Percentiles rank a stretch among this genome's conserved stretches.
phyloP scores from a whole-genome alignment of 768 basidiomycete species.

The Coprinellus micaceus region DNA sequence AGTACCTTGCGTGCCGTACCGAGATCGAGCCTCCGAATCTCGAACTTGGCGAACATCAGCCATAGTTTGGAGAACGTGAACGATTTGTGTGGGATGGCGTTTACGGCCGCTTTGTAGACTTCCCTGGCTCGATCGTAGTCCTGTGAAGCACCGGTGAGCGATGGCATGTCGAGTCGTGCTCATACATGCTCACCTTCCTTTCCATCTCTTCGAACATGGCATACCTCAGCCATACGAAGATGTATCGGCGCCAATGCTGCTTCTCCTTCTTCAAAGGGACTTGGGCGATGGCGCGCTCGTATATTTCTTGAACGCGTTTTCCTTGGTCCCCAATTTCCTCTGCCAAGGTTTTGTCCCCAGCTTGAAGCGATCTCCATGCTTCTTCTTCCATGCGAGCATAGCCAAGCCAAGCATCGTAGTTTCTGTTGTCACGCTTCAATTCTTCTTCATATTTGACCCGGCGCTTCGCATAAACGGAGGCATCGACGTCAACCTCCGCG shows the following conservation, averaged over 20 bases:
- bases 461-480: conserved; percentile 94
- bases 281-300: conserved; percentile 92
- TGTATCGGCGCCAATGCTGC: conserved; percentile 85
- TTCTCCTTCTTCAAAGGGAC: conserved; percentile 94
- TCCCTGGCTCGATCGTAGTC: conserved; percentile 84
- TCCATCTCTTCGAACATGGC: conserved; percentile 97
- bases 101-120: conserved; percentile 86
- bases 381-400: conserved; percentile 92
- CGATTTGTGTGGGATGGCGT: conserved; percentile 89
- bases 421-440: conserved; percentile 81
- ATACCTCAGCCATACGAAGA: conserved; percentile 93
- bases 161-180: background rate
- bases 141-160: conserved; percentile 32
- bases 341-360: conserved; percentile 60
- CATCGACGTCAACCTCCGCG: conserved; percentile 79
- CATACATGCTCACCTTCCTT: conserved; percentile 58
- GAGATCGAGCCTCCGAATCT: conserved; percentile 79
- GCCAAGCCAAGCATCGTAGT: conserved; percentile 99
- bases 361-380: conserved; percentile 68
- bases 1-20: conserved; percentile 83
- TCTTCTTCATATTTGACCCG: conserved; percentile 99
- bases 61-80: conserved; percentile 99
- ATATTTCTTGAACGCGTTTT: conserved; percentile 82
- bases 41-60: conserved; percentile 92
- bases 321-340: conserved; percentile 64